phyloP scores from a whole-genome alignment of 331 rosid genomes.

The Quercus lobata region DNA sequence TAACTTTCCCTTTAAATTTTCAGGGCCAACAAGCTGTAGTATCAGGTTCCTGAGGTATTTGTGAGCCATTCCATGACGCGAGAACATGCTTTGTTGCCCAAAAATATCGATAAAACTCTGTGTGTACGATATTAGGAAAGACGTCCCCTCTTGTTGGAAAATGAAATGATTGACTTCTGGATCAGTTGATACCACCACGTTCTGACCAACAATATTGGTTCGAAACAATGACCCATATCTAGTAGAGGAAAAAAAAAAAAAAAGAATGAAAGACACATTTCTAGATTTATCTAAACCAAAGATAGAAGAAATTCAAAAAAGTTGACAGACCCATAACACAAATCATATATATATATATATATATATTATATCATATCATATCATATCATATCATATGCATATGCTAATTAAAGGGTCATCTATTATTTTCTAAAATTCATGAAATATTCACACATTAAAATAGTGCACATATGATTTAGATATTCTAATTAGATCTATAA shows the following conservation, averaged over 20 bases:
- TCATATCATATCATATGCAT: no score
- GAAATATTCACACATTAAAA: no score
- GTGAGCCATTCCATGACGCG: neutral
- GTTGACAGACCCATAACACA: no score
- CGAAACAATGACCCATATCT: constrained; percentile 23
- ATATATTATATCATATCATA: no score
- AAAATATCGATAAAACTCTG: neutral
- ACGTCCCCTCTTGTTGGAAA: constrained; percentile 12
- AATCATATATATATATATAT: no score
- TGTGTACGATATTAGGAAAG: neutral
- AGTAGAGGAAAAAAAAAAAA: neutral
- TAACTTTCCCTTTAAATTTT: neutral
- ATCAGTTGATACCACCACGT: constrained; percentile 5
- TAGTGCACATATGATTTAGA: no score
- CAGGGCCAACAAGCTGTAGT: constrained; percentile 13
- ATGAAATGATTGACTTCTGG: constrained; percentile 12
- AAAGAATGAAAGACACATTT: neutral
- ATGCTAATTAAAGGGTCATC: no score
- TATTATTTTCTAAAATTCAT: no score
- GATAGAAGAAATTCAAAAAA: no score
- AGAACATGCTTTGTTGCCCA: neutral
- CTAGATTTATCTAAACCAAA: no score
- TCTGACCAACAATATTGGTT: constrained; percentile 10
- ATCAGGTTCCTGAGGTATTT: constrained; percentile 21
- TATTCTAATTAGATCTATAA: no score